Conservation (phyloP, 2,329 filamentous ascomycete genomes). For the Aspergillus niger region DNA sequence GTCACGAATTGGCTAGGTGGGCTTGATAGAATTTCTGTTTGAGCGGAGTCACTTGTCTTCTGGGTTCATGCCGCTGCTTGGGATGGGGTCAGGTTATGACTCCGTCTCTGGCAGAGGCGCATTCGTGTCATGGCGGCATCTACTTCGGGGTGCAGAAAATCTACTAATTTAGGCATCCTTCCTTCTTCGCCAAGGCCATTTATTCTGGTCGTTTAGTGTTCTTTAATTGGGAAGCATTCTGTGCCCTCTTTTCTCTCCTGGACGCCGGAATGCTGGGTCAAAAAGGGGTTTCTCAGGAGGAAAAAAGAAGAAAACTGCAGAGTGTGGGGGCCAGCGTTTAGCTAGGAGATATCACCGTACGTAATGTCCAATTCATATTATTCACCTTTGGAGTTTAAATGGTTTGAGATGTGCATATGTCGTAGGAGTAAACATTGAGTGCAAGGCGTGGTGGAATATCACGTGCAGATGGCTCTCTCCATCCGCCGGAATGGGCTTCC, state of each 20-base stretch:
- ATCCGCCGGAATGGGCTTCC: slow-evolving; percentile 3
- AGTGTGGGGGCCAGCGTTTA: not conserved
- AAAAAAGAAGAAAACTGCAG: not conserved
- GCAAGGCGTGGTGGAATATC: not conserved
- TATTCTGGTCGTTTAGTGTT: slow-evolving; percentile 9
- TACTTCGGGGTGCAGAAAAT: not conserved
- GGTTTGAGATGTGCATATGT: not conserved
- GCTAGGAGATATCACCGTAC: slow-evolving; percentile 11
- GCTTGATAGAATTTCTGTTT: slow-evolving; percentile 21
- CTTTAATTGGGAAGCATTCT: slow-evolving; percentile 11
- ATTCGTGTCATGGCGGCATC: too few species aligned
- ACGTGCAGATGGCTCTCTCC: not conserved
- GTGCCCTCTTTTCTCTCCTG: slow-evolving; percentile 4
- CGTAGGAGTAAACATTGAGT: not conserved
- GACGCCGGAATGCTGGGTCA: slow-evolving; percentile 4
- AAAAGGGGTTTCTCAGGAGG: slow-evolving; percentile 6
- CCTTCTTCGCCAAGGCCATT: not conserved
- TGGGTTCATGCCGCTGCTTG: slow-evolving; percentile 13
- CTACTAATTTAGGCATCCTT: slow-evolving; percentile 7
- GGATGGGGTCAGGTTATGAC: not conserved
- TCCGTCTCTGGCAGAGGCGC: too few species aligned
- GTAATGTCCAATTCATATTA: slow-evolving; percentile 6
- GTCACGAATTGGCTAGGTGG: slow-evolving; percentile 8
- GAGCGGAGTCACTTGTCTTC: slow-evolving; percentile 9
- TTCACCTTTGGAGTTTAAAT: not conserved